Base-by-base conservation (phyloP, 2,329 filamentous ascomycete genomes). In the Truncatella angustata region DNA sequence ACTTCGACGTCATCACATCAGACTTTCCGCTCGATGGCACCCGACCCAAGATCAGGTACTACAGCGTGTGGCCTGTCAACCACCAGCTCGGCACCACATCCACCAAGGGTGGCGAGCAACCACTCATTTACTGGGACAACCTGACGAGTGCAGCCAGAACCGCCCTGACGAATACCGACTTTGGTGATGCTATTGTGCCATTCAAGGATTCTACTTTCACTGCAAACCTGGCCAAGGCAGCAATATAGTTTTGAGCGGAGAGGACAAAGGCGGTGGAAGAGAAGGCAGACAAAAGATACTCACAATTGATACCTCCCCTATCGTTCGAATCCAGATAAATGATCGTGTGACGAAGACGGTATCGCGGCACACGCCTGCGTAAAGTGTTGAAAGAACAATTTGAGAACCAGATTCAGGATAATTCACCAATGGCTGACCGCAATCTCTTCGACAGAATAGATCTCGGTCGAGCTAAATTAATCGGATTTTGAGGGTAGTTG, bases 51-150 rank as follows among this genome's bases (percentile, higher is more conserved):
- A 58, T 69, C 48, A 57, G 59, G 42, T 70, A 70, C 56, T 63
- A 52, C 48, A 68, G 60, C 56, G 53, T 37, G 51, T 68, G 57
- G 54, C 65, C 66, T 39, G 37, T 62, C 39, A 59, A 73, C 60
- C 72, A 74, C 58, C 59, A 67, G 43, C 65, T 69, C 35, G 63
- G 65, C 36, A 63, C 68, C 39, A 72, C 70, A 5, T 56, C 50
- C 32, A 62, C 57, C 14, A 57, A 64, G 34, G 71, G 71, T 34
- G 67, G 69, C 18, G 59, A 64, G 52, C 70, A 72, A 63, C 70
- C 71, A 1, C 54, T 75, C 39, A 63, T 73, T 55, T 70, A 68
- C 5, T 74, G 70, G 68, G 71, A 74, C 54, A 62, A 54, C n/a
- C 51, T 74, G 49, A 60, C 70, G 2, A 49, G 56, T 3, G 67